phyloP scores from a whole-genome alignment of 208 protist species.

The Leishmania aethiopica region DNA sequence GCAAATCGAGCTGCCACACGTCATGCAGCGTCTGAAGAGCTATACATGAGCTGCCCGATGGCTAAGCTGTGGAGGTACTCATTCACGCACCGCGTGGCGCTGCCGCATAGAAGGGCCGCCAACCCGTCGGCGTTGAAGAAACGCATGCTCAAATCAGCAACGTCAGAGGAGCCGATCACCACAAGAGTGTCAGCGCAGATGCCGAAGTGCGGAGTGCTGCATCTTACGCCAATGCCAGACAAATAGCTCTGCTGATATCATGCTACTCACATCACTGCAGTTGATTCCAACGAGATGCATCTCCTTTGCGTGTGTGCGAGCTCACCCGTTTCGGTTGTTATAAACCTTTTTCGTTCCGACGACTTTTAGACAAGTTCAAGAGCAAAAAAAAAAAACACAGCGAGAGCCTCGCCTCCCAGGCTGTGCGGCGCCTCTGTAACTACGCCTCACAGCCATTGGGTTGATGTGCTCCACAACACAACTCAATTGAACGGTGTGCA shows the following conservation, averaged over 20 bases:
- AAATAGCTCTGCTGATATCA: background rate
- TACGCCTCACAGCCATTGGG: background rate
- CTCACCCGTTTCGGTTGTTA: too few species aligned
- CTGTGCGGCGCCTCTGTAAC: too few species aligned
- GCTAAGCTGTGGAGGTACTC: constrained; percentile 5
- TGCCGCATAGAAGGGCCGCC: constrained; percentile 15
- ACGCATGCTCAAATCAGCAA: constrained; percentile 16
- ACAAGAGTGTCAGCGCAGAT: constrained; percentile 14
- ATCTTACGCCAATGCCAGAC: background rate
- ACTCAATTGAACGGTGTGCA: background rate
- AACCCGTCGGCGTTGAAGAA: constrained; percentile 17
- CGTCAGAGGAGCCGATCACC: constrained; percentile 6
- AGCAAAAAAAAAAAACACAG: background rate
- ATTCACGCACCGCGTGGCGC: constrained; percentile 10
- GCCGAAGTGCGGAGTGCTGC: constrained; percentile 15
- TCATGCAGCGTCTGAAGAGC: constrained; percentile 9
- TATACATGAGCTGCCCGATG: background rate
- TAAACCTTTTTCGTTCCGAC: background rate
- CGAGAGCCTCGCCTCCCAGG: background rate
- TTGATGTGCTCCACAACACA: background rate
- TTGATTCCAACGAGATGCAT: constrained; percentile 12
- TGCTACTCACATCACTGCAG: constrained; percentile 10
- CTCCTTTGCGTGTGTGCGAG: background rate
- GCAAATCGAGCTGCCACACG: constrained; percentile 1
- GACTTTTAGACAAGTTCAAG: background rate